Base-by-base conservation (phyloP, 352 stramenopile genomes). In the Saprolegnia parasitica region DNA sequence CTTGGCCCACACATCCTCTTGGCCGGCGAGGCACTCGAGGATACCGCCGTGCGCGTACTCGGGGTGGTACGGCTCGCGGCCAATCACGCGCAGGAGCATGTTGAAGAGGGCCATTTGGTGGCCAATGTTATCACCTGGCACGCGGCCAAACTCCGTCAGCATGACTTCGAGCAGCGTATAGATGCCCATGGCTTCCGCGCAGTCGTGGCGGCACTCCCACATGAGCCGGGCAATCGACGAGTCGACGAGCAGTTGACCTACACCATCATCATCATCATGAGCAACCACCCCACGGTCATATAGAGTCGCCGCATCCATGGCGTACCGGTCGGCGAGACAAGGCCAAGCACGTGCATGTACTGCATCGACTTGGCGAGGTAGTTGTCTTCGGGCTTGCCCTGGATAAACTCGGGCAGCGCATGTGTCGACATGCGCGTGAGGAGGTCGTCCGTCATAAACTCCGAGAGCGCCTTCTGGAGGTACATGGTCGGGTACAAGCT, bases 401-500 rank as follows among this genome's bases (percentile, higher is more conserved):
- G 72, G 64, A 94, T 93, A 73, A 88, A 94, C 21, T 92, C 80
- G 24, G 78, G 61, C n/a, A 96, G 75, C n/a, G 86, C 84, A 67
- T 96, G 87, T 20, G 78, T 74, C 11, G 93, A 86, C 62, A 96
- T 93, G 49, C 90, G 85, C 67, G 92, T 80, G 76, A 97, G 95
- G 49, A 96, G 94, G 55, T 96, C 89, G 47, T 81, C 75, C 40
- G 92, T 93, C 55, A 98, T 86, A 65, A 98, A 93, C 18, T 88
- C 80, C 40, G 95, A 96, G 6, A 99, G 78, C 52, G 96, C 78
- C 37, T 88, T 84, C 67, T 98, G 93, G 46, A 99, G 75, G 58
- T 89, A 84, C 55, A 98, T 95, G 29, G 91, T 97, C 45, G 95
- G 93, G 79, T 98, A 98, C 13, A 91, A 73, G 45, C 83, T 92